Evolutionary conservation across 2,329 filamentous ascomycete species (phyloP).

Genomic region (Amauroascus verrucosus): DNA sequence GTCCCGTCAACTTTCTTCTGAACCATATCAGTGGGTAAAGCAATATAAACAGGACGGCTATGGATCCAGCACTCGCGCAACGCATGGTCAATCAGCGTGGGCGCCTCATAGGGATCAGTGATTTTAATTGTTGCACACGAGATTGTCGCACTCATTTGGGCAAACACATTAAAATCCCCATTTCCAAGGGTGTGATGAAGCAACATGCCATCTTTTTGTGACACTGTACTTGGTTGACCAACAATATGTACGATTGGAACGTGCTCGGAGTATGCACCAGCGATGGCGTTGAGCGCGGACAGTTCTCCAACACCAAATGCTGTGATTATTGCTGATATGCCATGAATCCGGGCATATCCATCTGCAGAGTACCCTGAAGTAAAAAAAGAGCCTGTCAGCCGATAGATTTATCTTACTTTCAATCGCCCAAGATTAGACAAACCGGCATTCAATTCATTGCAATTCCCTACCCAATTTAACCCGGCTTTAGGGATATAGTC

Average conservation of each 20-base stretch:
- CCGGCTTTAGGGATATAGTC: conserved; percentile 53
- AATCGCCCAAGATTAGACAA: conserved; percentile 20
- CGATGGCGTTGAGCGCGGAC: conserved; percentile 62
- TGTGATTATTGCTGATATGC: conserved; percentile 57
- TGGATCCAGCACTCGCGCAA: conserved; percentile 43
- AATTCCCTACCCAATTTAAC: conserved; percentile 55
- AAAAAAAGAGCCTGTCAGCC: too few species aligned
- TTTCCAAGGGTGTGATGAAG: conserved; percentile 62
- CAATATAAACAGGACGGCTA: conserved; percentile 47
- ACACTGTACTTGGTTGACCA: conserved; percentile 40
- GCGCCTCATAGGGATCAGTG: conserved; percentile 36
- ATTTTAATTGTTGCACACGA: conserved; percentile 43
- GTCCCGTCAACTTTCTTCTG: conserved; percentile 62
- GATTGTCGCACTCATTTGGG: conserved; percentile 41
- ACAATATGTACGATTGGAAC: conserved; percentile 57
- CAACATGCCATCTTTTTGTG: conserved; percentile 36
- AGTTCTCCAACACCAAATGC: conserved; percentile 61
- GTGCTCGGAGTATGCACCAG: conserved; percentile 61
- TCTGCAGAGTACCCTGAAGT: conserved; percentile 65
- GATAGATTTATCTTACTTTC: conserved; percentile 22
- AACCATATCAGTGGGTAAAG: conserved; percentile 44
- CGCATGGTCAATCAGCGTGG: conserved; percentile 43
- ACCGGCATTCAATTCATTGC: conserved; percentile 65
- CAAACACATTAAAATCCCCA: conserved; percentile 44
- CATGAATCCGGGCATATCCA: conserved; percentile 61